Evolutionary conservation across 2,329 filamentous ascomycete species (phyloP).

Genomic region (Colletotrichum melonis): DNA sequence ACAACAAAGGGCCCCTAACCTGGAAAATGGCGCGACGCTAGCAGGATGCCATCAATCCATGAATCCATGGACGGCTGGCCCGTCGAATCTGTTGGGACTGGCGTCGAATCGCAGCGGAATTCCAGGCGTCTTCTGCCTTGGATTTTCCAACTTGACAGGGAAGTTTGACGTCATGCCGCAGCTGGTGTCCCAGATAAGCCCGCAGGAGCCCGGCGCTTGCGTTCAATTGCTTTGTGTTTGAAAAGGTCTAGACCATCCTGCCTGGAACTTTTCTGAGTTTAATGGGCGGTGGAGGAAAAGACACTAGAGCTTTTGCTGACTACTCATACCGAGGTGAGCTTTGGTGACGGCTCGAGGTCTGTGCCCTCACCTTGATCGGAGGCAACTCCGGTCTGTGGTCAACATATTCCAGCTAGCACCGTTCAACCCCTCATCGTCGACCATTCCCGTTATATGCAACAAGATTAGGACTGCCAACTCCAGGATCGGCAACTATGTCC

Average conservation of each 20-base stretch:
- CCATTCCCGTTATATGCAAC: slow-evolving; percentile 58
- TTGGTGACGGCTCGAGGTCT: background rate
- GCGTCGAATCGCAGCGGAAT: background rate
- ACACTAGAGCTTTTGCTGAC: background rate
- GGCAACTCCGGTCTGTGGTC: background rate
- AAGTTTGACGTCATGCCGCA: slow-evolving; percentile 32
- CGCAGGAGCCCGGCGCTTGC: slow-evolving; percentile 9
- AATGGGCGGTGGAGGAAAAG: background rate
- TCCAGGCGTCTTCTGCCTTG: slow-evolving; percentile 22
- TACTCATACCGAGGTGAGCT: background rate
- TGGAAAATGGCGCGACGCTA: slow-evolving; percentile 23
- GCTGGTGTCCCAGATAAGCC: slow-evolving; percentile 8
- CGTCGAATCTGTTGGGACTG: slow-evolving; percentile 8
- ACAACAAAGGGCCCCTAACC: background rate
- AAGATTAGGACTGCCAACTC: slow-evolving; percentile 53
- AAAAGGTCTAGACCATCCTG: slow-evolving; percentile 12
- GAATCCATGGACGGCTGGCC: background rate
- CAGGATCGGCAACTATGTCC: slow-evolving; percentile 46
- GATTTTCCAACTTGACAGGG: slow-evolving; percentile 10
- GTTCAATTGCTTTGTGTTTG: background rate
- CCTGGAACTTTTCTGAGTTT: background rate
- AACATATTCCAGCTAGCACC: too few species aligned
- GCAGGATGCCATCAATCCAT: background rate
- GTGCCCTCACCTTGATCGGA: background rate
- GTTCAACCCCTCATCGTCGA: background rate